Conservation (phyloP, 768 basidiomycete species). For the Boletus insuetus region DNA sequence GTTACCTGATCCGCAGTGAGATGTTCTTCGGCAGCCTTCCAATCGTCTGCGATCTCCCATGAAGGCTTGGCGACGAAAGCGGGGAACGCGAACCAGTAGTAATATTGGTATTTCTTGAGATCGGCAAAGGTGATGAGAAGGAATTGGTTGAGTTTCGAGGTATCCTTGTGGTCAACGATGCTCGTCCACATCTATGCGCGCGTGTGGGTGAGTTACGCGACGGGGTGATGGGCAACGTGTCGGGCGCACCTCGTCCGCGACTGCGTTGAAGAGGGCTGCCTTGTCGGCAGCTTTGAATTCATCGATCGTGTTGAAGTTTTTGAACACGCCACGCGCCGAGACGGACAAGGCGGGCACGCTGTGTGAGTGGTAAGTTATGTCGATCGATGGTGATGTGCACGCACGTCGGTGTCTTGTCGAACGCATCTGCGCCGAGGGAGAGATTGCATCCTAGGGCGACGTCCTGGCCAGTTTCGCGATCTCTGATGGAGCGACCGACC, state of each 20-base stretch:
- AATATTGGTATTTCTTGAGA: slow-evolving; percentile 97
- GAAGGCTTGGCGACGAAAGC: slow-evolving; percentile 86
- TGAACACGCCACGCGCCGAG: slow-evolving; percentile 62
- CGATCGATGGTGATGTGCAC: slow-evolving; percentile 16
- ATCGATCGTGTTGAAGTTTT: slow-evolving; percentile 97
- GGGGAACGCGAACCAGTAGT: slow-evolving; percentile 98
- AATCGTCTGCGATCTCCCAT: slow-evolving; percentile 74
- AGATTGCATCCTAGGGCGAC: slow-evolving; percentile 72
- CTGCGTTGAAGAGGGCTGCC: slow-evolving; percentile 73
- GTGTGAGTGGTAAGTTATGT: slow-evolving; percentile 1
- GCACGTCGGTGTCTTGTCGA: slow-evolving; percentile 49
- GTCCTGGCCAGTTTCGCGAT: slow-evolving; percentile 72
- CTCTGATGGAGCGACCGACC: slow-evolving; percentile 66
- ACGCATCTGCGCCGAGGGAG: slow-evolving; percentile 62
- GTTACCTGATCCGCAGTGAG: slow-evolving; percentile 43
- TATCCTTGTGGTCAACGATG: slow-evolving; percentile 50
- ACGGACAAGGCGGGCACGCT: slow-evolving; percentile 52
- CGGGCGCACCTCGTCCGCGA: slow-evolving; percentile 59
- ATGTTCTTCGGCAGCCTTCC: slow-evolving; percentile 47
- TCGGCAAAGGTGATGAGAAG: slow-evolving; percentile 93
- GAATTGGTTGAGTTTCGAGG: slow-evolving; percentile 67
- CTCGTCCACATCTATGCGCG: slow-evolving; percentile 64
- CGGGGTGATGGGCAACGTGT: neutral
- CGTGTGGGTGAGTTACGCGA: neutral
- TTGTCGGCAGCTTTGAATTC: slow-evolving; percentile 92